Percentiles rank a stretch among this genome's conserved stretches.
Conservation (phyloP, 352 stramenopile species). For the Phytopythium cucurbitacearum region DNA sequence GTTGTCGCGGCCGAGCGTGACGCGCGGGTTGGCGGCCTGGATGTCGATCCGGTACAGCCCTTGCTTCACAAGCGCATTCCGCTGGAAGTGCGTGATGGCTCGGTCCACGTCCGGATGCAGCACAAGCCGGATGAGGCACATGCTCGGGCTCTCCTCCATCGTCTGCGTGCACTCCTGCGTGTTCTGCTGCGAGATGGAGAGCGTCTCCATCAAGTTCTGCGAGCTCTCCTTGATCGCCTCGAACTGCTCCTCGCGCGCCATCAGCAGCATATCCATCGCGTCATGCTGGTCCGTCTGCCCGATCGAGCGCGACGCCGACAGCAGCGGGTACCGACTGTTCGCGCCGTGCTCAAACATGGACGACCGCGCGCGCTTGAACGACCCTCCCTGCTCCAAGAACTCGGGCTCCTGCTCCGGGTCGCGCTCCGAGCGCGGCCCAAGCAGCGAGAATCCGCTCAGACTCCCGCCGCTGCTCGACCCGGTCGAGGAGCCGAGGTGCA, state of each 20-base stretch:
- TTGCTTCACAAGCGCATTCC: conserved; percentile 42
- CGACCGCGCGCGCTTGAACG: conserved; percentile 23
- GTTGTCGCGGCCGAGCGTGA: conserved; percentile 52
- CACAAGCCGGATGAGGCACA: conserved; percentile 56
- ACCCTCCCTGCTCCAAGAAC: conserved; percentile 7
- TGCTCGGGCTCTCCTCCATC: conserved; percentile 49
- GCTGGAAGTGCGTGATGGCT: conserved; percentile 50
- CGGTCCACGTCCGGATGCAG: conserved; percentile 65
- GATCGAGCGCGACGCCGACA: conserved; percentile 9
- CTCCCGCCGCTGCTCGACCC: conserved; percentile 2
- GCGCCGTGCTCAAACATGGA: conserved; percentile 7
- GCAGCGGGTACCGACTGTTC: not conserved
- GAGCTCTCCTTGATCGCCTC: conserved; percentile 37
- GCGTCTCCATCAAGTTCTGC: conserved; percentile 57
- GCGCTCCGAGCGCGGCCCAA: conserved; percentile 11
- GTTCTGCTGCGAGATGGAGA: conserved; percentile 74
- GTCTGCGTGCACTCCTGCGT: conserved; percentile 74
- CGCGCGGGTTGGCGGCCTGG: conserved; percentile 33
- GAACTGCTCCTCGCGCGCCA: conserved; percentile 21
- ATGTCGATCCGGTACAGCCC: conserved; percentile 60
- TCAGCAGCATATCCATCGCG: not conserved
- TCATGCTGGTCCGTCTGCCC: conserved; percentile 9
- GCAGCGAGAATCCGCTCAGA: not conserved
- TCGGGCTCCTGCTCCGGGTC: conserved; percentile 36
- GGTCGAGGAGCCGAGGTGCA: conserved; percentile 19